Conservation (phyloP, 345 rosid species). For the Linum tenue region DNA sequence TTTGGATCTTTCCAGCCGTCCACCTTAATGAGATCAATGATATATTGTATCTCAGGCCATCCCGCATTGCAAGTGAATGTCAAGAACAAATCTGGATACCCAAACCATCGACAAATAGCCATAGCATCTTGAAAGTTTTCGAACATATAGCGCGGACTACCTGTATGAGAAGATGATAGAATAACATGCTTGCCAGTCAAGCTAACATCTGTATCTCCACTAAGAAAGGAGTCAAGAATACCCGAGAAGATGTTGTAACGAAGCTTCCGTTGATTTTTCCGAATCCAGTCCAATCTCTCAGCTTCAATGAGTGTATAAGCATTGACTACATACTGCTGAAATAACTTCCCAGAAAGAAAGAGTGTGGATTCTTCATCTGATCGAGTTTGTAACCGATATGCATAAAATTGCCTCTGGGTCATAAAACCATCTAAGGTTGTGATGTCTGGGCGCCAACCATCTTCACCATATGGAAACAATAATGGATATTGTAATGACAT, state of each 20-base stretch:
- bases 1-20: neutral
- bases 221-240: neutral
- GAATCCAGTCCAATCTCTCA: neutral
- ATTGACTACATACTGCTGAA: too few species aligned
- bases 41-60: conserved; percentile 4
- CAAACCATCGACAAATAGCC: conserved; percentile 6
- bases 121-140: neutral
- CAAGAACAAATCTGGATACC: neutral
- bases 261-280: too few species aligned
- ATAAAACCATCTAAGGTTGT: too few species aligned
- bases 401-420: too few species aligned
- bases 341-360: too few species aligned
- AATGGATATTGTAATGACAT: too few species aligned
- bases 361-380: too few species aligned
- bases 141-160: neutral
- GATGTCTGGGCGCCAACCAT: too few species aligned
- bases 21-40: neutral
- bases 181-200: neutral
- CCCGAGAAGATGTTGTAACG: too few species aligned
- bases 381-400: too few species aligned
- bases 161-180: neutral
- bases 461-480: too few species aligned
- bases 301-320: conserved; percentile 6
- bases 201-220: neutral
- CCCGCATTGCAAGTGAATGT: conserved; percentile 13